phyloP scores from a whole-genome alignment of 1,284 basidiomycete genomes.

The Leccinum holopus region DNA sequence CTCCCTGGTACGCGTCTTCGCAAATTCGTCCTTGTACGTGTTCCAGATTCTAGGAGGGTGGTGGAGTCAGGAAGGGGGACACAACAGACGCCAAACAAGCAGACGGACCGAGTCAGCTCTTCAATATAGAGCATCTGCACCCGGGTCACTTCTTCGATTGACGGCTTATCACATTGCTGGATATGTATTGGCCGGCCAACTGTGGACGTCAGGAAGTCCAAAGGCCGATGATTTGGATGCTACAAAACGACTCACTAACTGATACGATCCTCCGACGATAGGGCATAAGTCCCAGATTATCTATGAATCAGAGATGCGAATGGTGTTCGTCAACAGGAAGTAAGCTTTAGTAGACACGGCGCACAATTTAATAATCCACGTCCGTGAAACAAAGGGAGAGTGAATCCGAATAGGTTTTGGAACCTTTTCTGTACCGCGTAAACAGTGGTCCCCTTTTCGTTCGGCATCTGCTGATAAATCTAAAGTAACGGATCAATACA shows the following conservation, averaged over 20 bases:
- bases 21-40: constrained; percentile 87
- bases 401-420: constrained; percentile 92
- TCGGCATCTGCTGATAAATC: constrained; percentile 97
- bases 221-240: background rate
- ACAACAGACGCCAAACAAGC: background rate
- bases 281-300: constrained; percentile 89
- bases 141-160: constrained; percentile 75
- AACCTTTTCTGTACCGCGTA: constrained; percentile 88
- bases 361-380: constrained; percentile 88
- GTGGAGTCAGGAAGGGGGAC: background rate
- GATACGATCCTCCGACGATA: constrained; percentile 94
- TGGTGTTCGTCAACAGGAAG: background rate
- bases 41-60: constrained; percentile 78
- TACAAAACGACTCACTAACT: constrained; percentile 67
- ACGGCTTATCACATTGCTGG: constrained; percentile 75
- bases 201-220: constrained; percentile 29
- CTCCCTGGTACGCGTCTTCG: constrained; percentile 69
- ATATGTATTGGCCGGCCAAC: constrained; percentile 90
- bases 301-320: constrained; percentile 37
- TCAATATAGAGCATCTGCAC: constrained; percentile 89
- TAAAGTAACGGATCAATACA: constrained; percentile 31
- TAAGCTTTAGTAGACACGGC: constrained; percentile 26
- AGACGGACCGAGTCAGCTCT: constrained; percentile 77
- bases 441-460: constrained; percentile 88
- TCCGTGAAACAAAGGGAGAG: constrained; percentile 93